These are phyloP conservation scores for Boechera stricta DNA, from an alignment of 345 rosid genomes.

Conservation along the genomic window DNA sequence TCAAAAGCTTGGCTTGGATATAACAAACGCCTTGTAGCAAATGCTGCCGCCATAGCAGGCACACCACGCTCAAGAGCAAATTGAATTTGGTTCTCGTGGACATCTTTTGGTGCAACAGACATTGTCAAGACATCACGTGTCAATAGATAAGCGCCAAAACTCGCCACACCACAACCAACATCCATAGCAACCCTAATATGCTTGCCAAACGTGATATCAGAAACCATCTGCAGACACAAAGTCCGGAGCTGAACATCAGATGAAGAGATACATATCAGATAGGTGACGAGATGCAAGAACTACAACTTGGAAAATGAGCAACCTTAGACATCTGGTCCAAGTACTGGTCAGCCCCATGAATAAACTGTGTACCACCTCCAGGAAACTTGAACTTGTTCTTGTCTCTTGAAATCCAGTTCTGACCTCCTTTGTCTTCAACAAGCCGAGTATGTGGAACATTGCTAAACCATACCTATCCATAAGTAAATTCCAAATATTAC, in stretches of 20 bases:
- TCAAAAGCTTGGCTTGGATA: constrained; percentile 99
- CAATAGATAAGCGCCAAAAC: constrained; percentile 95
- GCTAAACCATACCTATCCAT: constrained; percentile 79
- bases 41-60: constrained; percentile 98
- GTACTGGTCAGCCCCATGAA: constrained; percentile 93
- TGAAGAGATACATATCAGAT: background rate
- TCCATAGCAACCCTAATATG: constrained; percentile 79
- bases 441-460: constrained; percentile 92
- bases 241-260: constrained; percentile 30
- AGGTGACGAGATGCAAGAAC: background rate
- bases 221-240: constrained; percentile 74
- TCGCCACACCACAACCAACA: constrained; percentile 98
- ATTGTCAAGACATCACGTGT: constrained; percentile 74
- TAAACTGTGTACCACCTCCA: constrained; percentile 98
- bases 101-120: constrained; percentile 98
- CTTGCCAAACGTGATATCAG: constrained; percentile 78
- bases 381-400: constrained; percentile 93
- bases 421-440: constrained; percentile 96
- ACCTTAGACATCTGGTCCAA: constrained; percentile 90
- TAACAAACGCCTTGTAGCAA: constrained; percentile 79
- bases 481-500: constrained; percentile 21
- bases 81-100: constrained; percentile 97
- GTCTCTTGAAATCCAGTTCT: constrained; percentile 83
- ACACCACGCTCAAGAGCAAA: constrained; percentile 99
- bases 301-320: background rate